Evolutionary conservation across 768 basidiomycete genomes (phyloP).

Genomic region (Macrolepiota albuminosa): DNA sequence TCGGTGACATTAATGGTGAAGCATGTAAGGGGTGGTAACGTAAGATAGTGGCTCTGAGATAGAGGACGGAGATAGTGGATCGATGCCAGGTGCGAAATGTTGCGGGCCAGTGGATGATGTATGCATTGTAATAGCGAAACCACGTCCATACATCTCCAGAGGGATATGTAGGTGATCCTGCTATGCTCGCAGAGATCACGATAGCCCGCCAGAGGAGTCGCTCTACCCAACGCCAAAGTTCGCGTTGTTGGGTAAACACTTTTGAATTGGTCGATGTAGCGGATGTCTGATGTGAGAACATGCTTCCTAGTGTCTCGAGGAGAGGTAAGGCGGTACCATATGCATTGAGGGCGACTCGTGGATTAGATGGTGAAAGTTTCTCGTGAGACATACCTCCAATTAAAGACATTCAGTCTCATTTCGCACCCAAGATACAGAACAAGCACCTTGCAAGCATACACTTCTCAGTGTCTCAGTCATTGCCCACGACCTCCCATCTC

Average conservation of each 20-base stretch:
- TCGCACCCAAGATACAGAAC: not conserved
- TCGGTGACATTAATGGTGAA: not conserved
- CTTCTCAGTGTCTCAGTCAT: conserved; percentile 71
- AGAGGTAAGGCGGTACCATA: conserved; percentile 56
- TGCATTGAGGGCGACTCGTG: conserved; percentile 45
- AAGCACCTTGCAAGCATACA: conserved; percentile 71
- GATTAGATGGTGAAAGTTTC: conserved; percentile 43
- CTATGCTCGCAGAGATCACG: conserved; percentile 51
- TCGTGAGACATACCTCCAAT: conserved; percentile 73
- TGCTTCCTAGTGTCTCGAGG: conserved; percentile 30
- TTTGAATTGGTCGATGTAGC: conserved; percentile 24
- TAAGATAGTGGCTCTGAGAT: conserved; percentile 68
- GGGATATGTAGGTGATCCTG: conserved; percentile 28
- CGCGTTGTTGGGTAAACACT: conserved; percentile 61
- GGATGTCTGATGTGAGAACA: conserved; percentile 19
- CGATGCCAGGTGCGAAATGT: conserved; percentile 76
- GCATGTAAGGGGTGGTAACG: conserved; percentile 28
- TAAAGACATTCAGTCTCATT: not conserved
- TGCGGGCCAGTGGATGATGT: conserved; percentile 70
- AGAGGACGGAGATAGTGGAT: conserved; percentile 61
- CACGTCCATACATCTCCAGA: conserved; percentile 51
- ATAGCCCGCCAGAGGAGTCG: conserved; percentile 78
- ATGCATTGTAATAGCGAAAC: conserved; percentile 55
- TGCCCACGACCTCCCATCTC: conserved; percentile 69
- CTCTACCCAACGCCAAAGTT: conserved; percentile 86